Evolutionary conservation across 345 rosid species (phyloP), one percentile per base, ranked within the genome.

Genomic region (Cardamine chenopodiifolia): DNA sequence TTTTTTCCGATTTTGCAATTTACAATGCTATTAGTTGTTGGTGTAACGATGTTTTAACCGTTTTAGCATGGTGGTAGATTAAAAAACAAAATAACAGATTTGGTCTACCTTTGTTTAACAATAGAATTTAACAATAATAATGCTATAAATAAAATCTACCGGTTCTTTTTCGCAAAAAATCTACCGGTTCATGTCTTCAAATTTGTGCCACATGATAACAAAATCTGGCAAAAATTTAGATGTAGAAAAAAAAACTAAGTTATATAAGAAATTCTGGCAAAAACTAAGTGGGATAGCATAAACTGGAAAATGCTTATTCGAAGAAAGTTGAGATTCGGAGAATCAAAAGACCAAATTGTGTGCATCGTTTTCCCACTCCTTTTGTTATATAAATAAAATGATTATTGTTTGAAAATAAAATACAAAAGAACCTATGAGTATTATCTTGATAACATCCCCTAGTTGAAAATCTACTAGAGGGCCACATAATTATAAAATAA

Each of bases 311-410:
- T 67, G 54, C 73, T 60, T 48, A 67, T 75, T 68, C 35, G n/a
- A 61, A 59, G 73, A 60, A 75, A 75, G 68, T 59, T 50, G 69
- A 68, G 79, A 75, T 68, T 75, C 68, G 56, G 47, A 44, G 79
- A 68, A 75, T 75, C 79, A 68, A 60, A 68, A 75, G 15, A 68
- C 62, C 34, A 75, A 67, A 39, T 67, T 32, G 54, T 39, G 73
- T 60, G 44, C 37, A 68, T 68, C 62, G 52, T 68, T 67, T 31
- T 29, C 37, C 74, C 63, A 68, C 62, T 50, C 29, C 54, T 20
- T 74, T 59, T 68, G 55, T 60, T 50, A 48, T 14, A n/a, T 58
- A 35, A 58, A 42, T n/a, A n/a, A 42, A 42, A 42, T 42, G 48
- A 10, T 29, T 8, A 42, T 32, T 64, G 26, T 17, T 42, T 42